Conservation (phyloP, 768 basidiomycete genomes). For the Leccinum uliginosum region DNA sequence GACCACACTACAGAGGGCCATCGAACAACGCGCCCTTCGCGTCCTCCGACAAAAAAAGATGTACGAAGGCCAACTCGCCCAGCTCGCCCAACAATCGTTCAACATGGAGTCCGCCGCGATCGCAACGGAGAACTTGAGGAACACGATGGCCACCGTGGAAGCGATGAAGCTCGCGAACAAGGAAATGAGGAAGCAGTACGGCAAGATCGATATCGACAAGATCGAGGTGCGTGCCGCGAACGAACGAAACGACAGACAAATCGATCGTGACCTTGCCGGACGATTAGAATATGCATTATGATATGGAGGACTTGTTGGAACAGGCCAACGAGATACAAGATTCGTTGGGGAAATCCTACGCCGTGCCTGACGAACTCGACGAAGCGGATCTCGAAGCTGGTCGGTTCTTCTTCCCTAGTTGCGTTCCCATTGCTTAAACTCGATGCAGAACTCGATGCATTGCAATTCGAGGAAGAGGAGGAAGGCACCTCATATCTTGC, state of each 20-base stretch:
- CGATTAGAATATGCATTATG: constrained; percentile 86
- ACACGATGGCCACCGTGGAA: constrained; percentile 98
- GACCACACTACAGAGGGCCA: constrained; percentile 74
- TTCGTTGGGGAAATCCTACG: constrained; percentile 87
- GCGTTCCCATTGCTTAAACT: constrained; percentile 1
- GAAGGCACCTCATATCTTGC: constrained; percentile 86
- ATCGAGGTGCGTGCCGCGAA: constrained; percentile 68
- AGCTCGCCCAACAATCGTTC: constrained; percentile 92
- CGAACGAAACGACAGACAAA: not conserved
- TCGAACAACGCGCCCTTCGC: constrained; percentile 90
- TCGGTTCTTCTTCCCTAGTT: constrained; percentile 30
- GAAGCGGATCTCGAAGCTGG: constrained; percentile 97
- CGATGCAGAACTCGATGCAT: constrained; percentile 80
- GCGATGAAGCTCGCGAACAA: constrained; percentile 96
- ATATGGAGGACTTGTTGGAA: constrained; percentile 97
- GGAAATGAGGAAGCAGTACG: constrained; percentile 94
- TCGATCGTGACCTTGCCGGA: not conserved
- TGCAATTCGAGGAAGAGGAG: constrained; percentile 88
- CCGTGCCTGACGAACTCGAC: constrained; percentile 95
- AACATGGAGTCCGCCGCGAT: constrained; percentile 98
- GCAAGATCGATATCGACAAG: constrained; percentile 96
- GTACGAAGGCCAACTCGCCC: constrained; percentile 90
- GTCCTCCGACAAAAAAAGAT: constrained; percentile 93
- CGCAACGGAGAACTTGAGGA: constrained; percentile 95
- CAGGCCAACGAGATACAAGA: constrained; percentile 99